Percentiles rank a stretch among this genome's conserved stretches.
phyloP scores from a whole-genome alignment of 2,329 filamentous ascomycete genomes.

The Penicillium carneum region DNA sequence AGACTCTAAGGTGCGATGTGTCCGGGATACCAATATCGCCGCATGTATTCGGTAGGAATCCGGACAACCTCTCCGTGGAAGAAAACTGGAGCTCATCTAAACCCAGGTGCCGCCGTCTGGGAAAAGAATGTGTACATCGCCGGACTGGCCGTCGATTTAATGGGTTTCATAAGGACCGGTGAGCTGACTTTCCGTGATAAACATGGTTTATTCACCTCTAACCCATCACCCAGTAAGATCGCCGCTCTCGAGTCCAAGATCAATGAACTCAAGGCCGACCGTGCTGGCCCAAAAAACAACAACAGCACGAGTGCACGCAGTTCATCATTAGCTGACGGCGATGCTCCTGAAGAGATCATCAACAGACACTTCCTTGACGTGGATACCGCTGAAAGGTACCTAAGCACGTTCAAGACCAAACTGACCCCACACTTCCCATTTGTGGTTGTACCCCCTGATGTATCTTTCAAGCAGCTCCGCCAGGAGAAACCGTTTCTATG shows the following conservation, averaged over 20 bases:
- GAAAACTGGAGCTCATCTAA: neutral
- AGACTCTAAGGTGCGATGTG: slow-evolving; percentile 3
- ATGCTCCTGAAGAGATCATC: neutral
- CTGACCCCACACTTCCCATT: slow-evolving; percentile 6
- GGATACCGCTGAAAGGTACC: neutral
- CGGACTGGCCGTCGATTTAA: slow-evolving; percentile 2
- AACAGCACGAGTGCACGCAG: neutral
- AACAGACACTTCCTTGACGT: neutral
- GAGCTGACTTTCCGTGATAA: neutral
- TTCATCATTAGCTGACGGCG: neutral
- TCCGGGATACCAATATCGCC: neutral
- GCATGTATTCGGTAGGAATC: slow-evolving; percentile 3
- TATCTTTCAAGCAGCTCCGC: neutral
- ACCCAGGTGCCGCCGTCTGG: neutral
- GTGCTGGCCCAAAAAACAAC: neutral
- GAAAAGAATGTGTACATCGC: neutral
- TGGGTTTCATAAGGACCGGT: slow-evolving; percentile 1
- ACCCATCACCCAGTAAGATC: neutral
- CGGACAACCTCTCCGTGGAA: neutral
- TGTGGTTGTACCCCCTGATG: neutral
- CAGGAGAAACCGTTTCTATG: neutral
- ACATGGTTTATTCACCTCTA: neutral
- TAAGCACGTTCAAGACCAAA: neutral
- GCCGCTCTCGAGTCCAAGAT: slow-evolving; percentile 1
- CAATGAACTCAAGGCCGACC: neutral